Evolutionary conservation across 2,329 filamentous ascomycete genomes (phyloP), one percentile per base, ranked within the genome.

Genomic region (Pseudofabraea citricarpa): DNA sequence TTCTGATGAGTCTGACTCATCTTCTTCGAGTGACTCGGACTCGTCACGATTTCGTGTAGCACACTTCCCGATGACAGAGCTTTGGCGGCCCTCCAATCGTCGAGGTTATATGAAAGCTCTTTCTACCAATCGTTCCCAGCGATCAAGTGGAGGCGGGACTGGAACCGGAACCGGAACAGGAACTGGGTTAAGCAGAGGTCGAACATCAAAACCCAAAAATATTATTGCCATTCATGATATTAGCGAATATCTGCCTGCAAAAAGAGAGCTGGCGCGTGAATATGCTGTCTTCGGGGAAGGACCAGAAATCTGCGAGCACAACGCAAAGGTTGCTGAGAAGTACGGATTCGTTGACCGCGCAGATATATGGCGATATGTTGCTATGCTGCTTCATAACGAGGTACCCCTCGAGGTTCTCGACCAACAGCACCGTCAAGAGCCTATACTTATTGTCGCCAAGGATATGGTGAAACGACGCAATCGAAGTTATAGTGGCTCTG

Each of bases 271-370:
- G 48, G 93, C 90, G 2, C 71, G 80, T 45, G 79, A 86, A 52
- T 98, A 97, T 64, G 77, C 76, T 19, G 85, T 96, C 12, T 90
- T 93, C 60, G 90, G 90, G 3, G 81, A 90, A 48, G 85, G 86
- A 1, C 77, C 81, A n/a, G 77, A 85, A 27, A 81, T 95, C 3
- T 97, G 91, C 63, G 73, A 78, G 35, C 85, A 94, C 56, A 98
- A 98, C 62, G 87, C 90, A 7, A 67, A 68, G 1, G 81, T 94
- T 36, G 90, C 91, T 7, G 74, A 81, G 52, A 82, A 79, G 49
- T 75, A 85, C 53, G 87, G 84, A 4, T 77, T 80, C 50, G 63
- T 72, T 12, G 87, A 95, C 50, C 66, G 94, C 22, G 83, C 85
- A 20, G 80, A 89, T 53, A 78, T 95, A 6, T 98, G 93, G 93